Conservation (phyloP, 2,329 filamentous ascomycete genomes). For the Fusarium sp. region DNA sequence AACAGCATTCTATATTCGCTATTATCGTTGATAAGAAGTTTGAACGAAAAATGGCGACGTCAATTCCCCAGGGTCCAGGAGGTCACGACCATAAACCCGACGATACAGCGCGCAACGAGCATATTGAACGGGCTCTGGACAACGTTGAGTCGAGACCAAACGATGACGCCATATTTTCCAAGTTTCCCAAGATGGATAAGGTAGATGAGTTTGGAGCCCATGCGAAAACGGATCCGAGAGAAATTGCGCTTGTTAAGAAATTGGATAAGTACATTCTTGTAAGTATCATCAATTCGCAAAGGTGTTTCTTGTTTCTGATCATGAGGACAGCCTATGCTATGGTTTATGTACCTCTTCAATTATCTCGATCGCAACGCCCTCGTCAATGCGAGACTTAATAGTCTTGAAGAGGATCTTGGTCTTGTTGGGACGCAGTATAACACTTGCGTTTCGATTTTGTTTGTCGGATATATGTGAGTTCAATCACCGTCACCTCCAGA, state of each 20-base stretch:
- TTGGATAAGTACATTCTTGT: slow-evolving; percentile 36
- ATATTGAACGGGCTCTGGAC: slow-evolving; percentile 14
- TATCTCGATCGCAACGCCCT: slow-evolving; percentile 65
- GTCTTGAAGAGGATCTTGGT: slow-evolving; percentile 63
- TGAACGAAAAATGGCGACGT: neutral
- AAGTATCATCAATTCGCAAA: neutral
- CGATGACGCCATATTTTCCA: slow-evolving; percentile 24
- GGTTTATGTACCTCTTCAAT: slow-evolving; percentile 56
- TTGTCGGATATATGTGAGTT: slow-evolving; percentile 50
- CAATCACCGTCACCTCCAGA: accelerated
- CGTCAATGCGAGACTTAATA: slow-evolving; percentile 65
- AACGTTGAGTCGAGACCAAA: slow-evolving; percentile 16
- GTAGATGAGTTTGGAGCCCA: slow-evolving; percentile 40
- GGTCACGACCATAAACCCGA: neutral
- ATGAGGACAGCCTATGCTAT: slow-evolving; percentile 45
- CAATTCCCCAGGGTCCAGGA: neutral
- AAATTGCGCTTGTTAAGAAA: slow-evolving; percentile 37
- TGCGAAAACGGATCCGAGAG: slow-evolving; percentile 35
- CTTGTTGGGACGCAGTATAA: slow-evolving; percentile 54
- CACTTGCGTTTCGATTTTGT: slow-evolving; percentile 51
- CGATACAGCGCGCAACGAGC: slow-evolving; percentile 6
- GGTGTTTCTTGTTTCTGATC: neutral
- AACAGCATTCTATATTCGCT: neutral
- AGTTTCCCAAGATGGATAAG: slow-evolving; percentile 37
- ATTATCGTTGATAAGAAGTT: neutral